Evolutionary conservation across 129 eudicot species (phyloP).

Genomic region (Flaveria ramosissima): DNA sequence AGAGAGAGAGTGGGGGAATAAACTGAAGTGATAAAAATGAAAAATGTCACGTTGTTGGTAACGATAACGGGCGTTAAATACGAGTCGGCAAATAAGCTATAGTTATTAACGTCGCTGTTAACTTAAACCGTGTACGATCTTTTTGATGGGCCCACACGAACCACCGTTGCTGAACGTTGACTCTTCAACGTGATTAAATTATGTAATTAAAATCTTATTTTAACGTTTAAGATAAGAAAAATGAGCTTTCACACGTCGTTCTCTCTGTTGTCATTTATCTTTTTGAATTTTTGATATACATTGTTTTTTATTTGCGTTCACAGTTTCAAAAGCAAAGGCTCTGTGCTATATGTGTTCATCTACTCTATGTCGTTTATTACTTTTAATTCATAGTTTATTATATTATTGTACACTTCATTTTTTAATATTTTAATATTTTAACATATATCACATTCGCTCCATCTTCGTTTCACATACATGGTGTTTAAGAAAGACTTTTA

Average conservation of each 20-base stretch:
- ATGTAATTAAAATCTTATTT: not conserved
- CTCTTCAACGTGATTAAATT: not conserved
- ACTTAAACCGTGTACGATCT: slow-evolving; percentile 10
- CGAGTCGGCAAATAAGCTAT: not conserved
- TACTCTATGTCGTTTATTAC: too few relatives aligned
- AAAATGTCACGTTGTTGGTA: slow-evolving; percentile 3
- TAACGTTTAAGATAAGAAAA: not conserved
- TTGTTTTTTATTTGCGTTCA: too few relatives aligned
- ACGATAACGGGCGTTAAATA: slow-evolving; percentile 5
- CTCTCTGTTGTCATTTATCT: not conserved
- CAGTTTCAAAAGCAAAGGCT: too few relatives aligned
- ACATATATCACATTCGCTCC: too few relatives aligned
- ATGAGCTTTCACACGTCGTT: not conserved
- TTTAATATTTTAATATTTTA: too few relatives aligned
- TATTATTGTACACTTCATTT: too few relatives aligned
- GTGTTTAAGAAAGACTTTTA: too few relatives aligned
- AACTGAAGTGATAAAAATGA: not conserved
- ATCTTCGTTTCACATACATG: too few relatives aligned
- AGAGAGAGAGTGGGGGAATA: slow-evolving; percentile 6
- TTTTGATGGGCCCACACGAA: not conserved
- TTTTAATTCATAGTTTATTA: too few relatives aligned
- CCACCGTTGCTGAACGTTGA: not conserved
- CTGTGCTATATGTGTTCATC: too few relatives aligned
- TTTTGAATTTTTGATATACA: too few relatives aligned
- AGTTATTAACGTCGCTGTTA: not conserved